Percentiles rank a stretch among this genome's conserved stretches.
phyloP scores from a whole-genome alignment of 2,329 filamentous ascomycete species.

The Colletotrichum lindemuthianum region DNA sequence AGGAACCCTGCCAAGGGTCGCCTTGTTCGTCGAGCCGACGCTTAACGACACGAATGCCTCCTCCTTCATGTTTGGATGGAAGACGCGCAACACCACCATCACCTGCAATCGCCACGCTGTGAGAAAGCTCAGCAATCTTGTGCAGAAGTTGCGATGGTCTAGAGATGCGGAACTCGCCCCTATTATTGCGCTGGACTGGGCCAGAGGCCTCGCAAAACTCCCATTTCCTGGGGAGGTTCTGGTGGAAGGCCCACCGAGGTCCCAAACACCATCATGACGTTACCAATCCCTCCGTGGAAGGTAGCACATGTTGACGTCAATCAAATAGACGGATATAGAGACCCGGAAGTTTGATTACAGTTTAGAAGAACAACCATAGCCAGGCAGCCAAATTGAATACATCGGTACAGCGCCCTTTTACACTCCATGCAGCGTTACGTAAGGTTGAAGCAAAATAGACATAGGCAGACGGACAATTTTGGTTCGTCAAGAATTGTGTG shows the following conservation, averaged over 20 bases:
- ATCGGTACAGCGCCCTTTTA: too few relatives aligned
- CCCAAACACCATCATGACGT: not conserved
- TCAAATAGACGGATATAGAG: too few relatives aligned
- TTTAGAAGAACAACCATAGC: too few relatives aligned
- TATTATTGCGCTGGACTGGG: slow-evolving; percentile 28
- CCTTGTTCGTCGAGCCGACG: slow-evolving; percentile 43
- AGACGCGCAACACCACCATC: slow-evolving; percentile 44
- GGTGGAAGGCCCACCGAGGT: slow-evolving; percentile 10
- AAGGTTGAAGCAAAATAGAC: too few relatives aligned
- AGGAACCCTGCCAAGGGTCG: slow-evolving; percentile 40
- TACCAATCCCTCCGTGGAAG: slow-evolving; percentile 36
- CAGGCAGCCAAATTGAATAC: too few relatives aligned
- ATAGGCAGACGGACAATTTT: too few relatives aligned
- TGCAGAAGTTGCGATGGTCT: slow-evolving; percentile 31
- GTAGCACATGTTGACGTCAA: too few relatives aligned
- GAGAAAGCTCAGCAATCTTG: slow-evolving; percentile 7
- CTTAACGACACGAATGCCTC: slow-evolving; percentile 50
- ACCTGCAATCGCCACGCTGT: slow-evolving; percentile 47
- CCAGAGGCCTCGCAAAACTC: slow-evolving; percentile 24
- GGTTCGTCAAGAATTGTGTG: too few relatives aligned
- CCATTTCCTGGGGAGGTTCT: slow-evolving; percentile 24
- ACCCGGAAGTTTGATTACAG: too few relatives aligned
- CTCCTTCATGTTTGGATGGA: slow-evolving; percentile 53
- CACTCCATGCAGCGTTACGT: too few relatives aligned
- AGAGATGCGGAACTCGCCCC: slow-evolving; percentile 14